These are phyloP conservation scores for Penicillium sp. DNA, from an alignment of 2,329 filamentous ascomycete genomes.

Conservation along the genomic window DNA sequence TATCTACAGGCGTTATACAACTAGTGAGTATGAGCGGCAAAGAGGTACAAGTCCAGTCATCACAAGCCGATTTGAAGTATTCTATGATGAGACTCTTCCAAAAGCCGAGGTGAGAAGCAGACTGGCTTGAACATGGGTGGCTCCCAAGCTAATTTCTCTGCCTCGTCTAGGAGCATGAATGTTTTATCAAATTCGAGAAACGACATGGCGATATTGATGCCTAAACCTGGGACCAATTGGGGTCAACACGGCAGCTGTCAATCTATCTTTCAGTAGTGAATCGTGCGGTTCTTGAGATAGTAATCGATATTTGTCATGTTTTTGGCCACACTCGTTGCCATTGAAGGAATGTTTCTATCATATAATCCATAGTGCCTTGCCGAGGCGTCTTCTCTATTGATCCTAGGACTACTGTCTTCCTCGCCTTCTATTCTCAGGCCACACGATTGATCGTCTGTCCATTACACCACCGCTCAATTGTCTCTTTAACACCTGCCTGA, in stretches of 20 bases:
- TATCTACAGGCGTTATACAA: slow-evolving; percentile 47
- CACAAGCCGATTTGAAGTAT: slow-evolving; percentile 35
- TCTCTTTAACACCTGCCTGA: slow-evolving; percentile 22
- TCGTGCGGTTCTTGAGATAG: no score
- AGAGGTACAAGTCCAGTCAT: slow-evolving; percentile 29
- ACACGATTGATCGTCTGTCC: not conserved
- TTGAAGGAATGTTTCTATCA: no score
- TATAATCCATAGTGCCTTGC: not conserved
- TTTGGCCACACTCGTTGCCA: no score
- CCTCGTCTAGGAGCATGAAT: not conserved
- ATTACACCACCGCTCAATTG: slow-evolving; percentile 8
- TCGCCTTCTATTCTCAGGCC: not conserved
- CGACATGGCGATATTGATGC: not conserved
- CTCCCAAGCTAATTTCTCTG: not conserved
- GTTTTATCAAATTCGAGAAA: slow-evolving; percentile 2
- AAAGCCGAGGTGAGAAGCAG: slow-evolving; percentile 9
- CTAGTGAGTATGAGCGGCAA: slow-evolving; percentile 33
- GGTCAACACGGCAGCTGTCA: no score
- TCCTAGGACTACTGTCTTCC: no score
- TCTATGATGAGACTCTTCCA: slow-evolving; percentile 30
- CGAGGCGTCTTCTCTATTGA: not conserved
- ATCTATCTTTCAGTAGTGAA: no score
- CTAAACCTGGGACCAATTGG: no score
- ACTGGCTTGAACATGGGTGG: no score
- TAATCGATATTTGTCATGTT: no score